These are phyloP conservation scores for Coemansia sp. DNA, from an alignment of 192 early-diverging fungal species.

Conservation along the genomic window DNA sequence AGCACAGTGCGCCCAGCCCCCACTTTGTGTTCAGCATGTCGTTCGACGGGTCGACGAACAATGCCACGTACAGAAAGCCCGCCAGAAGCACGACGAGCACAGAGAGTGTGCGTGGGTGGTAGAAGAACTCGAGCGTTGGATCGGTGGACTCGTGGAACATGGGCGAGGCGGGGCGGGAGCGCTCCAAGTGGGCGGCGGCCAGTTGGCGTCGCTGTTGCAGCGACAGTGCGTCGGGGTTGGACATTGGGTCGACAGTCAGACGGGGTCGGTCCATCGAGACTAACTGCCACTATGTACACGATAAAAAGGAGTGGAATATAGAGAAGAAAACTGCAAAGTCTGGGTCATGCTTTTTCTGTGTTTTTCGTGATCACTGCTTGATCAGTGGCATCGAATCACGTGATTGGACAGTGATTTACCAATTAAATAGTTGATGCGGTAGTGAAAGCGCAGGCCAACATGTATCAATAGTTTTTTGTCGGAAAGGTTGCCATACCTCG, in stretches of 20 bases:
- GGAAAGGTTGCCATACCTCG: too few species aligned
- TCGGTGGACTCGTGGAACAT: slow-evolving; percentile 52
- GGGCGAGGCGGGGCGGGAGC: slow-evolving; percentile 15
- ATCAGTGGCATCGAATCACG: too few species aligned
- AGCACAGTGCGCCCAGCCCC: slow-evolving; percentile 49
- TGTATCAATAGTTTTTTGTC: too few species aligned
- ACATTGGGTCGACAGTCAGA: neutral
- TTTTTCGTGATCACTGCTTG: too few species aligned
- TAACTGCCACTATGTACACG: neutral
- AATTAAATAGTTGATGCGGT: too few species aligned
- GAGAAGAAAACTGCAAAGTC: neutral
- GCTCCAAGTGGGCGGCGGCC: neutral
- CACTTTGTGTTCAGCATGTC: slow-evolving; percentile 53
- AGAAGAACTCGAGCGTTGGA: slow-evolving; percentile 52
- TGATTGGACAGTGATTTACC: too few species aligned
- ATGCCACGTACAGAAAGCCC: slow-evolving; percentile 51
- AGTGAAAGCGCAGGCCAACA: too few species aligned
- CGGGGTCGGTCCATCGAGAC: neutral
- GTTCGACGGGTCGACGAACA: slow-evolving; percentile 46
- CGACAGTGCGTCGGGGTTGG: neutral
- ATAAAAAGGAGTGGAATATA: neutral
- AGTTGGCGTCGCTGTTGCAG: slow-evolving; percentile 1
- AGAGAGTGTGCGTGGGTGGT: slow-evolving; percentile 52
- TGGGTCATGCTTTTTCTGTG: too few species aligned
- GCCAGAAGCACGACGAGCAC: slow-evolving; percentile 39